A percentile compares a stretch with the other conserved stretches of the same genome.
phyloP scores from a whole-genome alignment of 2,329 filamentous ascomycete genomes.

The Trichoderma citrinoviride region DNA sequence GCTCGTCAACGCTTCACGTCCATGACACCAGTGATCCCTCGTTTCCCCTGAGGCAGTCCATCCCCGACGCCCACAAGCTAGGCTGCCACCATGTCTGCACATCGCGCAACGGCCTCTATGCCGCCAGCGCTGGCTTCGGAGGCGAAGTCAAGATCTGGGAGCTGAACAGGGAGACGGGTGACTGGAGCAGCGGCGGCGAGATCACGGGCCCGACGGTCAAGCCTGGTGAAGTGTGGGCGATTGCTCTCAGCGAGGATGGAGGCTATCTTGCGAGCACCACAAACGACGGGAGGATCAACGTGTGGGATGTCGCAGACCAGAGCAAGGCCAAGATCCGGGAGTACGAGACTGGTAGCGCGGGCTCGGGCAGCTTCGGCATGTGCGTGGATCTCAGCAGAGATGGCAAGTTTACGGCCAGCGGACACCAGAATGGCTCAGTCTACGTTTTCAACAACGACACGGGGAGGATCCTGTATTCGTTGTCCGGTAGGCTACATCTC shows the following conservation, averaged over 20 bases:
- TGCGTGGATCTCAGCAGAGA: slow-evolving; percentile 78
- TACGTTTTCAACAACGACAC: slow-evolving; percentile 96
- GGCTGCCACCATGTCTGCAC: slow-evolving; percentile 88
- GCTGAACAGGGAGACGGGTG: slow-evolving; percentile 53
- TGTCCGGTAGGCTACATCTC: slow-evolving; percentile 61
- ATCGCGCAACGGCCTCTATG: slow-evolving; percentile 64
- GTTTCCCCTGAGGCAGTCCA: slow-evolving; percentile 75
- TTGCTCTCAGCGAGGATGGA: slow-evolving; percentile 81
- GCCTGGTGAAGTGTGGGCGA: slow-evolving; percentile 78
- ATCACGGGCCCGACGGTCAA: slow-evolving; percentile 48
- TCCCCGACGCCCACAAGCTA: slow-evolving; percentile 76
- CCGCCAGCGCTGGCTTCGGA: slow-evolving; percentile 83
- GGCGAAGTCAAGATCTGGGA: slow-evolving; percentile 86
- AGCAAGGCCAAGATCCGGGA: slow-evolving; percentile 66
- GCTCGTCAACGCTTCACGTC: slow-evolving; percentile 76
- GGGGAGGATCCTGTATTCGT: slow-evolving; percentile 77
- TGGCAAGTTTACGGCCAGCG: slow-evolving; percentile 82
- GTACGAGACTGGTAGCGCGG: slow-evolving; percentile 72
- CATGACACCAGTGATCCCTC: slow-evolving; percentile 70
- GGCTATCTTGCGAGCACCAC: slow-evolving; percentile 83
- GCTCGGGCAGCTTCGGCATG: slow-evolving; percentile 84
- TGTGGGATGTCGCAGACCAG: slow-evolving; percentile 70
- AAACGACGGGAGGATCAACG: slow-evolving; percentile 81
- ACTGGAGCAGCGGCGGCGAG: slow-evolving; percentile 47
- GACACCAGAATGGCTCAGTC: slow-evolving; percentile 86